A percentile compares a stretch with the other conserved stretches of the same genome.
These are phyloP conservation scores for Sphagnum contortum DNA, from an alignment of 225 moss, liverwort and hornwort genomes.

Conservation along the genomic window DNA sequence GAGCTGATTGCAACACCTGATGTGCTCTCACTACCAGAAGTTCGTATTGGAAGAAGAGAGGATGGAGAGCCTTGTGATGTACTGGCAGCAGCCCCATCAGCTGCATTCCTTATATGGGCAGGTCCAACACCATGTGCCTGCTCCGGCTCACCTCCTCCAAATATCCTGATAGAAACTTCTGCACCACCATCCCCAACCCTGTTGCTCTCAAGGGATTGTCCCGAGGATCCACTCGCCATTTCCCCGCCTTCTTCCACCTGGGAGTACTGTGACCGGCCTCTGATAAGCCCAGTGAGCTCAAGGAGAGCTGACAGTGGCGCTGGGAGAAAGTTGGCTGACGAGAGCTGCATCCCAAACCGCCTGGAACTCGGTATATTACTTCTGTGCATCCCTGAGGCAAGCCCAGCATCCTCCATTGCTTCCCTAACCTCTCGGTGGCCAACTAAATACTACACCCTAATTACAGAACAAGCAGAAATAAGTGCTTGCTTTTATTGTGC, in stretches of 20 bases:
- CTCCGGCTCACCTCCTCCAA: conserved; percentile 73
- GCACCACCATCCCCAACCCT: conserved; percentile 75
- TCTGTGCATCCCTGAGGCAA: conserved; percentile 48
- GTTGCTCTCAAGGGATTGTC: conserved; percentile 45
- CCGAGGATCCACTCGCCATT: conserved; percentile 35
- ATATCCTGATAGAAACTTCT: conserved; percentile 94
- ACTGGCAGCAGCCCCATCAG: conserved; percentile 37
- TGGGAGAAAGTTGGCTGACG: conserved; percentile 72
- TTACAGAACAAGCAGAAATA: too few relatives aligned
- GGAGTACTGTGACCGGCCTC: conserved; percentile 61
- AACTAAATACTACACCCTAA: too few relatives aligned
- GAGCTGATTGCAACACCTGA: conserved; percentile 27
- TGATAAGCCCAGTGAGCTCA: conserved; percentile 80
- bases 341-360: conserved; percentile 93
- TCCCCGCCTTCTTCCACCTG: conserved; percentile 52
- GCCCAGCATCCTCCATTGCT: conserved; percentile 65
- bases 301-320: conserved; percentile 80
- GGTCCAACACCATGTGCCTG: conserved; percentile 42
- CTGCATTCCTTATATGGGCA: conserved; percentile 40
- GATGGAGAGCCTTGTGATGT: conserved; percentile 51
- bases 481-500: too few relatives aligned
- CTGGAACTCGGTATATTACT: conserved; percentile 59
- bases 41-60: conserved; percentile 66
- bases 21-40: conserved; percentile 33
- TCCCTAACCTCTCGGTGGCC: too few relatives aligned